phyloP scores from a whole-genome alignment of 495 filamentous ascomycete species.

The Amorphotheca resinae region DNA sequence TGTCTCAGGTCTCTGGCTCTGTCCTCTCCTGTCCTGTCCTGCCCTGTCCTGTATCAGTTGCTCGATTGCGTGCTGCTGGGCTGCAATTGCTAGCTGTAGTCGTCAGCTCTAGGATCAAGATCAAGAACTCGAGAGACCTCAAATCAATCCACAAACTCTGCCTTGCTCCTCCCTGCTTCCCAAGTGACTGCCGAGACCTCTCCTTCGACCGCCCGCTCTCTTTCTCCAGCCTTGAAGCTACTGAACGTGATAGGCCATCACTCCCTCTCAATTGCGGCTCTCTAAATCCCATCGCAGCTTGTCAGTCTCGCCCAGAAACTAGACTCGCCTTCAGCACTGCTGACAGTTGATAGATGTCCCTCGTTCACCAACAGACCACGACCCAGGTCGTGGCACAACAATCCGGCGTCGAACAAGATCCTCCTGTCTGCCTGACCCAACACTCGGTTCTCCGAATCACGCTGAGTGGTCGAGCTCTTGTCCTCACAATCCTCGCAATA shows the following conservation, averaged over 20 bases:
- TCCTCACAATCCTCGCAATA: constrained; percentile 30
- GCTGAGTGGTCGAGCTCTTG: constrained; percentile 31
- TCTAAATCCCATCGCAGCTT: too few species aligned
- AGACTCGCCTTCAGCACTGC: neutral
- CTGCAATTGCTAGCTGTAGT: too few species aligned
- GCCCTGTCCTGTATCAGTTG: too few species aligned
- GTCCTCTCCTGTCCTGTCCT: too few species aligned
- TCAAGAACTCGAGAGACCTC: too few species aligned
- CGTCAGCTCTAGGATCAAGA: too few species aligned
- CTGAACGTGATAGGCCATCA: constrained; percentile 16
- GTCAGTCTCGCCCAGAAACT: neutral
- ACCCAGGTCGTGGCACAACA: constrained; percentile 9
- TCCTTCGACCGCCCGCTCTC: constrained; percentile 13
- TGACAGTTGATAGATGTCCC: neutral
- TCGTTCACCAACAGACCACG: constrained; percentile 4
- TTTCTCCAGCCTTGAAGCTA: constrained; percentile 17
- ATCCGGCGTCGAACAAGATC: constrained; percentile 1
- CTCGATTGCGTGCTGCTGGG: too few species aligned
- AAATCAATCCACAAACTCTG: too few species aligned
- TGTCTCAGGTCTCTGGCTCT: too few species aligned
- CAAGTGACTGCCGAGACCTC: constrained; percentile 13
- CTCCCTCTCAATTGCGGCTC: constrained; percentile 2
- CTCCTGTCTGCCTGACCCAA: constrained; percentile 10
- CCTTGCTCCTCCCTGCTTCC: neutral
- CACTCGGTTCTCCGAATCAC: constrained; percentile 29